Evolutionary conservation across 768 basidiomycete genomes (phyloP), one percentile per base, ranked within the genome.

Genomic region (Arthromyces matolae): DNA sequence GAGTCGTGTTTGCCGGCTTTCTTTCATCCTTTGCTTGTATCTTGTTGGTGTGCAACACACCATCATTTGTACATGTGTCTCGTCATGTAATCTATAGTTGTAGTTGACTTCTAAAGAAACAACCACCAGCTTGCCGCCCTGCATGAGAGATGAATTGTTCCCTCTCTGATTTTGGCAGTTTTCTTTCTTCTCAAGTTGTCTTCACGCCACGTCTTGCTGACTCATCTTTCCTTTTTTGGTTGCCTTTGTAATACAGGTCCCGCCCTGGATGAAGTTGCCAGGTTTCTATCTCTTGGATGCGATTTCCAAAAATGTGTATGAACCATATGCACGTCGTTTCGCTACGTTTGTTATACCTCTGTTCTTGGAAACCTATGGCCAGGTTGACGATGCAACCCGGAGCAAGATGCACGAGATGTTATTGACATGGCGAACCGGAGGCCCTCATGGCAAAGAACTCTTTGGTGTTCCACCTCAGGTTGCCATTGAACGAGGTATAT

Each of bases 391-490:
- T 42, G 69, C 67, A 33, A 95, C 91, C 20, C 84, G 88, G 51
- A 80, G 82, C 64, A 98, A 98, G 68, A 94, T 99, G 90, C 92
- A 95, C 63, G 96, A 99, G 67, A 93, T 99, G 84, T 79, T 98
- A 12, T 68, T 89, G 23, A 95, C 96, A 5, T 99, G 96, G 96
- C 78, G 93, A 32, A 86, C 83, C 19, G 93, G 91, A 13, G 84
- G 87, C 12, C 86, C 89, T 2, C 77, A 75, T 27, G 81, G 89
- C 28, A 80, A 80, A 43, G 89, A 94, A 61, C 73, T 99, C 1
- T 99, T 98, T 62, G 89, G 93, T 34, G 68, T 79, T 23, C 79
- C 79, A 2, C 78, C 89, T 16, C 93, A 97, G 63, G 69, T 81
- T 34, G 79, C 83, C 13, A 88, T 98, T 52, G 96, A 98, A 65